Evolutionary conservation across 2,329 filamentous ascomycete genomes (phyloP), one percentile per base, ranked within the genome.

Genomic region (Xylariaceae sp.): DNA sequence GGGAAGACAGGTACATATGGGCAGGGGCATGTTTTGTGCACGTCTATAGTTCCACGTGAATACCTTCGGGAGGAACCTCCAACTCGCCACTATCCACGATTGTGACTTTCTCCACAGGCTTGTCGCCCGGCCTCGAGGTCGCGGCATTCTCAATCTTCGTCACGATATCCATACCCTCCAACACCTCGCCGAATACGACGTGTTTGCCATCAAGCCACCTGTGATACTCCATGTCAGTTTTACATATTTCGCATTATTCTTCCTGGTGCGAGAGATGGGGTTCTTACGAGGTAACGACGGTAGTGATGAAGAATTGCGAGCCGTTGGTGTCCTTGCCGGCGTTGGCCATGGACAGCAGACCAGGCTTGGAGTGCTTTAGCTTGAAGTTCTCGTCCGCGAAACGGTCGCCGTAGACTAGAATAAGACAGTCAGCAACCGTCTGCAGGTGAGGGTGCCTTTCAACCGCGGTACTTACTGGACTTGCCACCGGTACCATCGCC

Each of bases 371-470:
- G 84, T 95, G 89, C 81, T 91, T 92, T 70, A 92, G 81, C 85
- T 94, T 92, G 82, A 95, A 94, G 86, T 92, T 94, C 85, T 95
- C 89, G 67, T 95, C 89, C 61, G 83, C 74, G 76, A 94, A 94
- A 76, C 88, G 89, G 65, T 82, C 79, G 67, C 89, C 89, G 71
- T 92, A 94, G 78, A 94, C 83, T 86, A 48, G n/a, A 15, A n/a
- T 54, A n/a, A 16, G 22, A 22, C n/a, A 15, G 51, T 65, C 21
- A 66, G 60, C 40, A 21, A 45, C 29, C 49, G 26, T 51, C 7
- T 22, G 12, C 46, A 12, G 22, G 18, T 9, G 15, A 26, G 37
- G 3, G 12, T 13, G 15, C 21, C 2, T 30, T 19, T 15, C n/a
- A 29, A 15, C 10, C 13, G n/a, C 46, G 9, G 15, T 55, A 79